Percentiles rank a stretch among this genome's conserved stretches.
Evolutionary conservation across 2,329 filamentous ascomycete genomes (phyloP).

Genomic region (Colletotrichum aenigma): DNA sequence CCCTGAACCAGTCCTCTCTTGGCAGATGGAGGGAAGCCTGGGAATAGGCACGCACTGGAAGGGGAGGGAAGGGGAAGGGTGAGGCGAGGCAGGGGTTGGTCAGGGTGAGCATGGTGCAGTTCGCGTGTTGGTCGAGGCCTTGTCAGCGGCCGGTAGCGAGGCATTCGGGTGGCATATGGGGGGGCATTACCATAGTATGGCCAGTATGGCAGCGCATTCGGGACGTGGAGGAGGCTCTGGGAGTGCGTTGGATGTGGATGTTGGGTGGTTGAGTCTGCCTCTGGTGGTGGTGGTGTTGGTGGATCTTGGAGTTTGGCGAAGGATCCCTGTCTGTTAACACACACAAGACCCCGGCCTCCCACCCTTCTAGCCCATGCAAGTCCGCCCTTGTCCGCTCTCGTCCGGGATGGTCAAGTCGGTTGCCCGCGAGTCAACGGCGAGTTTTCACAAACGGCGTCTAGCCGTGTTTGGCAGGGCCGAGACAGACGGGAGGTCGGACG

Average conservation of each 20-base stretch:
- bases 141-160: slow-evolving; percentile 3
- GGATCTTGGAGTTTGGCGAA: background rate
- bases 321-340: background rate
- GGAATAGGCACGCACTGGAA: background rate
- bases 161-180: background rate
- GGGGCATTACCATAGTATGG: background rate
- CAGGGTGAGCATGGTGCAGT: background rate
- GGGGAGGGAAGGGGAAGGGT: background rate
- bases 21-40: background rate
- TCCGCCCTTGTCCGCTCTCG: background rate
- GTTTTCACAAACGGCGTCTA: slow-evolving; percentile 8
- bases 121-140: slow-evolving; percentile 8
- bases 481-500: slow-evolving; percentile 13
- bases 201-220: background rate
- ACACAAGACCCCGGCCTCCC: background rate
- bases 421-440: background rate
- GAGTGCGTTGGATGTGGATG: background rate
- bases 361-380: background rate
- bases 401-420: background rate
- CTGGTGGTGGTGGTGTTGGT: background rate
- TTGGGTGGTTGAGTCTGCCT: background rate
- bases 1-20: slow-evolving; percentile 9
- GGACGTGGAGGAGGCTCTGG: background rate
- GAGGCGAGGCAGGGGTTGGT: background rate
- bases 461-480: slow-evolving; percentile 18